phyloP scores from a whole-genome alignment of 495 filamentous ascomycete genomes.

The Xylaria flabelliformis region DNA sequence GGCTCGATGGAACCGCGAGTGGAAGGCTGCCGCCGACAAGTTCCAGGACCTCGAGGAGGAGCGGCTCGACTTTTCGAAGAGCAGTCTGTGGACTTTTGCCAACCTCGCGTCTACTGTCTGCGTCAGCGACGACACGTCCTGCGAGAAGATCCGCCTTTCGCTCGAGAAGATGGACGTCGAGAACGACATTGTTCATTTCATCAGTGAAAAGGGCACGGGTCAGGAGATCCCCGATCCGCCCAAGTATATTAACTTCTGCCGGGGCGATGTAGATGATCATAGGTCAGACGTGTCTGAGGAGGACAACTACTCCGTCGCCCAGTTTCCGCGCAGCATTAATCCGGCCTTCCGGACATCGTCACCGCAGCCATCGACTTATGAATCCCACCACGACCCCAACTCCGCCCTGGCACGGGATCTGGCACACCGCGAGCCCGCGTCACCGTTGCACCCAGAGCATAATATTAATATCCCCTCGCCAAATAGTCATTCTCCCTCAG shows the following conservation, averaged over 20 bases:
- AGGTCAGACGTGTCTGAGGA: conserved; percentile 83
- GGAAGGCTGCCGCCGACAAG: conserved; percentile 98
- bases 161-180: conserved; percentile 96
- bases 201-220: conserved; percentile 87
- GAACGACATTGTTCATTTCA: conserved; percentile 91
- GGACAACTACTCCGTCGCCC: conserved; percentile 88
- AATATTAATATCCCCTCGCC: background rate
- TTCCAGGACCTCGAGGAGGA: conserved; percentile 99
- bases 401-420: conserved; percentile 69
- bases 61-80: conserved; percentile 94
- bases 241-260: conserved; percentile 98
- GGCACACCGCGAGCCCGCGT: conserved; percentile 58
- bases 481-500: conserved; percentile 1
- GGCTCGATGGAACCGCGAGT: conserved; percentile 93
- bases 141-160: conserved; percentile 94
- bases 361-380: conserved; percentile 77
- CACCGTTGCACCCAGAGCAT: conserved; percentile 24
- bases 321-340: conserved; percentile 94
- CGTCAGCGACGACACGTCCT: conserved; percentile 96
- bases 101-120: conserved; percentile 99
- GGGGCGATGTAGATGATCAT: conserved; percentile 83
- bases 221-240: conserved; percentile 97
- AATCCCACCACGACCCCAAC: conserved; percentile 86
- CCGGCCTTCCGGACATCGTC: conserved; percentile 93
- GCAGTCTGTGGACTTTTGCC: conserved; percentile 95